Evolutionary conservation across 1,284 basidiomycete genomes (phyloP).

Genomic region (Caloboletus firmus): DNA sequence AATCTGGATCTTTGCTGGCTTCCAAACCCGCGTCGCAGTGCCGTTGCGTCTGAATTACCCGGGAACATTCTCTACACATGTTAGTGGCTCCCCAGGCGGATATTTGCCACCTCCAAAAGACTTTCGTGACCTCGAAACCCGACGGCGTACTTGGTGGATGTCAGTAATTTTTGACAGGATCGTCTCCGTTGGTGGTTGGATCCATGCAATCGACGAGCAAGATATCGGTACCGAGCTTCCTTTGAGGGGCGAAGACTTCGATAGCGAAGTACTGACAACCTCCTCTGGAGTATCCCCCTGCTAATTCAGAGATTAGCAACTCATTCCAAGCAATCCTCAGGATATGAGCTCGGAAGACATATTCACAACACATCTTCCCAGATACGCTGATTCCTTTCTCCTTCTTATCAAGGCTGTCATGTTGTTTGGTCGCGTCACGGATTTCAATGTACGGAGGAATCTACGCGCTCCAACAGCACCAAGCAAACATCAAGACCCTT

Average conservation of each 20-base stretch:
- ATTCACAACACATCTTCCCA: conserved; percentile 65
- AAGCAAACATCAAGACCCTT: conserved; percentile 68
- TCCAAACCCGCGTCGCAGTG: conserved; percentile 81
- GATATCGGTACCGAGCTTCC: conserved; percentile 81
- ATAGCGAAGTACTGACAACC: conserved; percentile 52
- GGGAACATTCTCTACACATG: conserved; percentile 71
- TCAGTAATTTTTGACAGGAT: conserved; percentile 81
- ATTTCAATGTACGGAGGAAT: conserved; percentile 74
- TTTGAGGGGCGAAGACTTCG: conserved; percentile 68
- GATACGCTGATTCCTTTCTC: conserved; percentile 77
- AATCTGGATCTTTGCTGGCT: conserved; percentile 84
- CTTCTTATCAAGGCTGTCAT: conserved; percentile 77
- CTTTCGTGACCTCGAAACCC: conserved; percentile 67
- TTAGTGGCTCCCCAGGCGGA: conserved; percentile 64
- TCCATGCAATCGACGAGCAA: conserved; percentile 76
- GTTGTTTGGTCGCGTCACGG: conserved; percentile 79
- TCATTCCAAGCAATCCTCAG: conserved; percentile 69
- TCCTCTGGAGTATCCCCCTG: conserved; percentile 5
- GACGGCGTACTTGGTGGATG: conserved; percentile 86
- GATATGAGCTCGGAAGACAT: conserved; percentile 60
- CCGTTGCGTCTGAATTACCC: conserved; percentile 81
- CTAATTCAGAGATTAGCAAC: conserved; percentile 40
- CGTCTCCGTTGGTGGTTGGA: conserved; percentile 85
- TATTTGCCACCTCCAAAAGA: conserved; percentile 79
- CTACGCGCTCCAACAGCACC: conserved; percentile 58